Percentiles rank a stretch among this genome's conserved stretches.
phyloP scores from a whole-genome alignment of 176 grass and related monocot species.

The Bolboschoenus planiculmis region DNA sequence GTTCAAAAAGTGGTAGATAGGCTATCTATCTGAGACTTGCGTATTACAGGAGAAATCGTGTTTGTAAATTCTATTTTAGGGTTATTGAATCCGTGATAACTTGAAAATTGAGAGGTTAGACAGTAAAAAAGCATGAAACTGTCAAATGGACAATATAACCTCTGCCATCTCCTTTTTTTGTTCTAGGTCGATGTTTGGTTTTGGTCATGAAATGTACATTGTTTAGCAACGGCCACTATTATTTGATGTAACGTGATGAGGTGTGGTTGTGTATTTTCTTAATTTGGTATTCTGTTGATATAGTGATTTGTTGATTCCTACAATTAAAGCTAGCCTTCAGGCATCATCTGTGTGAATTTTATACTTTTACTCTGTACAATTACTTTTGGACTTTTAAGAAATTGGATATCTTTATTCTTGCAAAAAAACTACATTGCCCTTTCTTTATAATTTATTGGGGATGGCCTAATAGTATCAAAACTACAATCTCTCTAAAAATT shows the following conservation, averaged over 20 bases:
- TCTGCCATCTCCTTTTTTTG: background rate
- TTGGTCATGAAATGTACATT: slow-evolving; percentile 9
- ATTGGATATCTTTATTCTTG: background rate
- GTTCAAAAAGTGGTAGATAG: background rate
- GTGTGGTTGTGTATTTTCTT: slow-evolving; percentile 3
- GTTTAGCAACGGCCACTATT: background rate
- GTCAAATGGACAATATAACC: background rate
- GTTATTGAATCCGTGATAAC: background rate
- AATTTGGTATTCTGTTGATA: background rate
- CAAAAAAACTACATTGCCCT: background rate
- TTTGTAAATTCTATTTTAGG: slow-evolving; percentile 10
- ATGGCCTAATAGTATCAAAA: no score
- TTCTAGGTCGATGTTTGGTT: slow-evolving; percentile 9
- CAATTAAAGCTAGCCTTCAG: background rate
- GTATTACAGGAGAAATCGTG: slow-evolving; percentile 5
- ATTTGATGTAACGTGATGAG: background rate
- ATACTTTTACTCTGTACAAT: background rate
- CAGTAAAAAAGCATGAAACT: background rate
- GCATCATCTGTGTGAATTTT: background rate
- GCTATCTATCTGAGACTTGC: background rate
- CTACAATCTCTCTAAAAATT: no score
- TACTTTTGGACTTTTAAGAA: background rate
- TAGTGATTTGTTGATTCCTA: background rate
- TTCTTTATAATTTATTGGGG: background rate
- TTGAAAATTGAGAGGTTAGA: slow-evolving; percentile 14